Evolutionary conservation across 2,329 filamentous ascomycete genomes (phyloP).

Genomic region (Lojkania enalia): DNA sequence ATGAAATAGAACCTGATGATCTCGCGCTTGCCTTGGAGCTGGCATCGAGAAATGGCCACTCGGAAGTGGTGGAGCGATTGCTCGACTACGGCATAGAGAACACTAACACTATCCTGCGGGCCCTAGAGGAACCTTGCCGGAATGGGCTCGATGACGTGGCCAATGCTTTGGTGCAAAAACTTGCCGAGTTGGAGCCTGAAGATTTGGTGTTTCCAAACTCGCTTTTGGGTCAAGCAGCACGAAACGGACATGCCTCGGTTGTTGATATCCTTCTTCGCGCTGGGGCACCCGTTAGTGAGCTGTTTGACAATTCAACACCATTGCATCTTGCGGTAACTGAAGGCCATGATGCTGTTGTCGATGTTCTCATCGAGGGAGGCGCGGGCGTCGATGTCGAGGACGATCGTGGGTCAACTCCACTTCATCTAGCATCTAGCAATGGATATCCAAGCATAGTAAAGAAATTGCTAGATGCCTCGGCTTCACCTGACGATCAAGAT

Average conservation of each 20-base stretch:
- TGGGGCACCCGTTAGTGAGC: background rate
- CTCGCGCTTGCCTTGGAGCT: background rate
- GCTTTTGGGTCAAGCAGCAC: background rate
- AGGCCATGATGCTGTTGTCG: conserved; percentile 2
- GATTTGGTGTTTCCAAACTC: conserved; percentile 1
- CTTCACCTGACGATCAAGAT: background rate
- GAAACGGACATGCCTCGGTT: conserved; percentile 3
- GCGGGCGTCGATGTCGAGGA: background rate
- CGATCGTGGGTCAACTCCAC: background rate
- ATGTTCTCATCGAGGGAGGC: conserved; percentile 1
- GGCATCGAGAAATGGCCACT: conserved; percentile 1
- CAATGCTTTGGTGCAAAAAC: background rate
- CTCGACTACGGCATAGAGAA: conserved; percentile 2
- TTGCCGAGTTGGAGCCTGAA: background rate
- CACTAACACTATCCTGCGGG: background rate
- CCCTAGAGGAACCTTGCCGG: conserved; percentile 4
- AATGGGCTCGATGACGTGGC: conserved; percentile 1
- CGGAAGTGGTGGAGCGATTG: conserved; percentile 10
- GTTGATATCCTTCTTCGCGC: background rate
- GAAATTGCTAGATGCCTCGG: background rate
- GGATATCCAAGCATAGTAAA: background rate
- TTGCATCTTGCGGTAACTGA: conserved; percentile 1
- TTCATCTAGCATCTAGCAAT: background rate
- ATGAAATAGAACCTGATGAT: background rate
- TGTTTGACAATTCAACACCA: background rate